phyloP scores from a whole-genome alignment of 257 asterid genomes.

The Gynochthodes officinalis region DNA sequence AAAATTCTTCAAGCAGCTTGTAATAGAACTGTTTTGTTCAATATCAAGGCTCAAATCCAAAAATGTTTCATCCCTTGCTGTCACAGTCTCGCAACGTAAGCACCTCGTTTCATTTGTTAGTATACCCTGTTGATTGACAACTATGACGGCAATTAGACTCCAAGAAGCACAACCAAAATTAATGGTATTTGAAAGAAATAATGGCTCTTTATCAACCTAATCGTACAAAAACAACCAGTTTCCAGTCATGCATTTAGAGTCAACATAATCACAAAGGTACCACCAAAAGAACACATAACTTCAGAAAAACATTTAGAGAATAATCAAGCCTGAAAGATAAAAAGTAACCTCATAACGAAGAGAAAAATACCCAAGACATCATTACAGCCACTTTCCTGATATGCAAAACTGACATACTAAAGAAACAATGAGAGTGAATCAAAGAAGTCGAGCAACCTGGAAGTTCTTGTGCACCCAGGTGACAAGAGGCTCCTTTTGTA shows the following conservation, averaged over 20 bases:
- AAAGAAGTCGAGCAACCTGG: conserved; percentile 47
- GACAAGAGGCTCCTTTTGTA: conserved; percentile 57
- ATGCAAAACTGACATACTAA: background rate
- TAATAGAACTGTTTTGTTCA: conserved; percentile 92
- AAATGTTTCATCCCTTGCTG: conserved; percentile 91
- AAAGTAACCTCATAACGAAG: background rate
- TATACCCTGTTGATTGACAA: conserved; percentile 55
- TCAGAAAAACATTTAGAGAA: background rate
- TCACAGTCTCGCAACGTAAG: conserved; percentile 85
- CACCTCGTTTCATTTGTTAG: conserved; percentile 89
- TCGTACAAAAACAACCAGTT: background rate
- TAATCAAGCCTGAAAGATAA: background rate
- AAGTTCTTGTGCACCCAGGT: conserved; percentile 95
- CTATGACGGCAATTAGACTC: conserved; percentile 14
- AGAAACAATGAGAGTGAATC: background rate
- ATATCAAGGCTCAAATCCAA: conserved; percentile 89
- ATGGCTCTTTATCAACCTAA: background rate
- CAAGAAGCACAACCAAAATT: background rate
- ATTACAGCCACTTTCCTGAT: background rate
- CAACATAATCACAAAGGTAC: background rate
- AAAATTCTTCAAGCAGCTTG: conserved; percentile 92
- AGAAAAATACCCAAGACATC: background rate
- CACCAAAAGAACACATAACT: background rate
- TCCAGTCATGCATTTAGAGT: background rate
- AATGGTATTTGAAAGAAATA: background rate